A percentile compares a stretch with the other conserved stretches of the same genome.
These are phyloP conservation scores for Apiospora rasikravindrae DNA, from an alignment of 2,329 filamentous ascomycete genomes.

Conservation along the genomic window DNA sequence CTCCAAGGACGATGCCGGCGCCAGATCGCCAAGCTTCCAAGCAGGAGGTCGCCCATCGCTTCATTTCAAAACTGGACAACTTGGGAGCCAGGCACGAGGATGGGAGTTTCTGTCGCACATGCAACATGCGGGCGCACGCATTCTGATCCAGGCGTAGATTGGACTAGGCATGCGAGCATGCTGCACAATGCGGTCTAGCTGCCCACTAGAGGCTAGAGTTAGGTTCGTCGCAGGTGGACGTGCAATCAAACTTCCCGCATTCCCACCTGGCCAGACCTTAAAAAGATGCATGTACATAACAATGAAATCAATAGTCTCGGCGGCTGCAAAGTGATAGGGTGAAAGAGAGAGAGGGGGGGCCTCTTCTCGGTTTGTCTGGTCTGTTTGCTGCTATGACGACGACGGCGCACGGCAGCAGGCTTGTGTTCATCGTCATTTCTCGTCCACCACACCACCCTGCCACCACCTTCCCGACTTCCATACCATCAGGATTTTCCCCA, in stretches of 20 bases:
- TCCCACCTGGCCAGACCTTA: constrained; percentile 4
- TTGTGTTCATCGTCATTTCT: constrained; percentile 11
- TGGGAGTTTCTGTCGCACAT: not conserved
- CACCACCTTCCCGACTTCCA: not conserved
- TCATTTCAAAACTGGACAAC: not conserved
- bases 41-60: not conserved
- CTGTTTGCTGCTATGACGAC: constrained; percentile 15
- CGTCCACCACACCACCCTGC: constrained; percentile 3
- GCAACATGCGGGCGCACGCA: constrained; percentile 1
- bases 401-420: not conserved
- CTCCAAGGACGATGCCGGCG: not conserved
- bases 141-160: not conserved
- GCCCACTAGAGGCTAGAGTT: constrained; percentile 2
- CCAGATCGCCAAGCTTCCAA: constrained; percentile 8
- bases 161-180: not conserved
- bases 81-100: not conserved
- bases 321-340: not conserved
- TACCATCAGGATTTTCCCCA: not conserved
- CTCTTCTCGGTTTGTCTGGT: not conserved
- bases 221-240: not conserved
- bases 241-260: constrained; percentile 16
- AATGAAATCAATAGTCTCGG: constrained; percentile 5
- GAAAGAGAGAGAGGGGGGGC: not conserved
- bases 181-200: not conserved
- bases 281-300: not conserved